Evolutionary conservation across 768 basidiomycete species (phyloP).

Genomic region (Tricholoma sp.): DNA sequence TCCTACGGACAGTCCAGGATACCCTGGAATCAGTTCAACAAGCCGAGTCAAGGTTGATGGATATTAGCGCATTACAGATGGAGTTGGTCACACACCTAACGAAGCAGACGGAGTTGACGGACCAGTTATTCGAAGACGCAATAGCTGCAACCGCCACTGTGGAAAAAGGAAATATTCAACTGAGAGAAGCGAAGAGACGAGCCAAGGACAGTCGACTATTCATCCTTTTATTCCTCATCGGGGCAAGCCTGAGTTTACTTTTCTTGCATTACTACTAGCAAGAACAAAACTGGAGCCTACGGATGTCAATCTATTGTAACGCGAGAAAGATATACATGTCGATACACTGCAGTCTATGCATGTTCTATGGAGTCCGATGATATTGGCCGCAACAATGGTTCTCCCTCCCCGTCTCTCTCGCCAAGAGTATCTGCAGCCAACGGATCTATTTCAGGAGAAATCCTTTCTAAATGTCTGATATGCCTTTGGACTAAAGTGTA

Average conservation of each 20-base stretch:
- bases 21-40: slow-evolving; percentile 85
- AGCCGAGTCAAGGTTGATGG: slow-evolving; percentile 87
- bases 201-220: slow-evolving; percentile 86
- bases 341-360: neutral
- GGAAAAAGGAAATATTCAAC: slow-evolving; percentile 85
- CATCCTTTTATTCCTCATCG: slow-evolving; percentile 86
- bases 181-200: slow-evolving; percentile 83
- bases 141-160: slow-evolving; percentile 81
- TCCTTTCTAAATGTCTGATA: slow-evolving; percentile 47
- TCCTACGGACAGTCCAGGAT: slow-evolving; percentile 79
- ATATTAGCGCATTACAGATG: slow-evolving; percentile 90
- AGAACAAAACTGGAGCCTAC: neutral
- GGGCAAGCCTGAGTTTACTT: slow-evolving; percentile 84
- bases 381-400: slow-evolving; percentile 44
- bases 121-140: slow-evolving; percentile 92
- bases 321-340: neutral
- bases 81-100: slow-evolving; percentile 86
- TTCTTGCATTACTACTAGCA: slow-evolving; percentile 88
- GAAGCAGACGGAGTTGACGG: slow-evolving; percentile 86
- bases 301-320: neutral
- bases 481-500: slow-evolving; percentile 61
- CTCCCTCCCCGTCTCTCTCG: slow-evolving; percentile 34
- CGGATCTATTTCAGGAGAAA: slow-evolving; percentile 45
- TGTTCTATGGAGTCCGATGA: neutral
- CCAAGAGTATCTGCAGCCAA: slow-evolving; percentile 54